These are phyloP conservation scores for Cinnamomum chago DNA, from an alignment of 164 flowering plant genomes.

Conservation along the genomic window DNA sequence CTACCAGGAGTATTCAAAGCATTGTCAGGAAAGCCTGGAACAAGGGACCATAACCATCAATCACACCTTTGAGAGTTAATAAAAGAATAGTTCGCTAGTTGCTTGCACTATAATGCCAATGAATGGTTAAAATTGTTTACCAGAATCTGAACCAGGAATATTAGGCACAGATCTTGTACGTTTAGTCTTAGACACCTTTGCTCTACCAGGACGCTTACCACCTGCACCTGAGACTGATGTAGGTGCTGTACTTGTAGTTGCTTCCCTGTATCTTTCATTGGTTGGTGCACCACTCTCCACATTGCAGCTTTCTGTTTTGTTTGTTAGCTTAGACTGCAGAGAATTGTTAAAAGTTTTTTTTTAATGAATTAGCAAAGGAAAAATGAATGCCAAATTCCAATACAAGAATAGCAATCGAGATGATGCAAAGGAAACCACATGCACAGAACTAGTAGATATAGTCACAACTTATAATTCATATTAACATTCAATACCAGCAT, in stretches of 20 bases:
- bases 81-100: not conserved
- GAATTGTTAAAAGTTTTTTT: not conserved
- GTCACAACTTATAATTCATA: too few species aligned
- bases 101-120: not conserved
- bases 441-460: not conserved
- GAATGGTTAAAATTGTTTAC: slow-evolving; percentile 15
- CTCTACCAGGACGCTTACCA: slow-evolving; percentile 21
- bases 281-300: slow-evolving; percentile 13
- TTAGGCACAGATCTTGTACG: slow-evolving; percentile 20
- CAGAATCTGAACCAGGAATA: slow-evolving; percentile 25
- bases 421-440: not conserved
- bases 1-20: slow-evolving; percentile 24
- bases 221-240: slow-evolving; percentile 8
- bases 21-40: slow-evolving; percentile 25
- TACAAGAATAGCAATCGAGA: not conserved
- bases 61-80: not conserved
- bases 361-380: not conserved
- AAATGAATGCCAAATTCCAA: not conserved
- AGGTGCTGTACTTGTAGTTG: slow-evolving; percentile 2
- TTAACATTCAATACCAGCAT: too few species aligned
- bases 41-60: not conserved
- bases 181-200: slow-evolving; percentile 33
- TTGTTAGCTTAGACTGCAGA: slow-evolving; percentile 14
- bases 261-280: slow-evolving; percentile 10
- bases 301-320: slow-evolving; percentile 6